A percentile compares a stretch with the other conserved stretches of the same genome.
Evolutionary conservation across 2,329 filamentous ascomycete species (phyloP).

Genomic region (Thielaviopsis musarum): DNA sequence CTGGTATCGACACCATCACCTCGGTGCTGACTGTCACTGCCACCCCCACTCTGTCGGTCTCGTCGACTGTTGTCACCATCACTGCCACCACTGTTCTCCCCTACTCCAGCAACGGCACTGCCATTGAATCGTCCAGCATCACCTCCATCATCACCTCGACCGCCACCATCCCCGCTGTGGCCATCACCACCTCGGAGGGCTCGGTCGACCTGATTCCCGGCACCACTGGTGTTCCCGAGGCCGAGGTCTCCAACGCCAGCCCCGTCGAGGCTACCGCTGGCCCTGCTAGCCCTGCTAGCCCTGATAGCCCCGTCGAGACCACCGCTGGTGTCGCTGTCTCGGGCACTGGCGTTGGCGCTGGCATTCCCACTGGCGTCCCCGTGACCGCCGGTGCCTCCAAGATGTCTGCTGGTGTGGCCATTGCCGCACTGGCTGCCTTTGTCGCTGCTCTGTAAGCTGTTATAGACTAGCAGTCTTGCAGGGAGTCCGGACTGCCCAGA

Average conservation of each 20-base stretch:
- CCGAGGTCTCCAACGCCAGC: slow-evolving; percentile 1
- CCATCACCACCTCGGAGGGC: slow-evolving; percentile 23
- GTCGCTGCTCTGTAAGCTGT: slow-evolving; percentile 9
- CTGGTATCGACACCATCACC: slow-evolving; percentile 48
- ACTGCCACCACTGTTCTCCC: slow-evolving; percentile 19
- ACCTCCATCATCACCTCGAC: slow-evolving; percentile 34
- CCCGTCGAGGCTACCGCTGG: slow-evolving; percentile 4
- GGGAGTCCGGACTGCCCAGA: too few species aligned
- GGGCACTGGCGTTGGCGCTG: slow-evolving; percentile 6
- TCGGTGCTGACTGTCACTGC: slow-evolving; percentile 39
- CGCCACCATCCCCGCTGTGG: slow-evolving; percentile 36
- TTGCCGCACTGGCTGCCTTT: slow-evolving; percentile 5
- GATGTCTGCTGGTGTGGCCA: not conserved
- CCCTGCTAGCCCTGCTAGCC: too few species aligned
- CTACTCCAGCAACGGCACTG: slow-evolving; percentile 18
- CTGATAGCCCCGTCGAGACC: not conserved
- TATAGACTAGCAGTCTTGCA: not conserved
- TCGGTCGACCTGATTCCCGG: slow-evolving; percentile 11
- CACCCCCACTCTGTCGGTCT: slow-evolving; percentile 33
- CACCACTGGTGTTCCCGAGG: slow-evolving; percentile 11
- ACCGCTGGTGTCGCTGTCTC: slow-evolving; percentile 11
- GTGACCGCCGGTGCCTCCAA: slow-evolving; percentile 11
- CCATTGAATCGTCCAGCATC: slow-evolving; percentile 27
- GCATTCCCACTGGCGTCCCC: slow-evolving; percentile 7
- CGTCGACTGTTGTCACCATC: slow-evolving; percentile 35